Conservation (phyloP, 2,329 filamentous ascomycete genomes). For the Cordyceps javanica region DNA sequence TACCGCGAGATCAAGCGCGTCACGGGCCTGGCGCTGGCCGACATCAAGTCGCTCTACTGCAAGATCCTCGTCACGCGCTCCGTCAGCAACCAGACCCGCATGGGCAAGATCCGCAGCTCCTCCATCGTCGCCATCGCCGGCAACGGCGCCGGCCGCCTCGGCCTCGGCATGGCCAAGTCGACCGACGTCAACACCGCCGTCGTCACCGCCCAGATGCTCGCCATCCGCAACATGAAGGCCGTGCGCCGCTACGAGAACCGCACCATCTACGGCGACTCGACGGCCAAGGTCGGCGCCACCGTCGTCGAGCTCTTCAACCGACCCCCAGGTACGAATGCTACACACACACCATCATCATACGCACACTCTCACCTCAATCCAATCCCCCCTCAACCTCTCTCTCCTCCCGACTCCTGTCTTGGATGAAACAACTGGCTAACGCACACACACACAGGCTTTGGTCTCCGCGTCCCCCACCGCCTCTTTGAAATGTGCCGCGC, state of each 20-base stretch:
- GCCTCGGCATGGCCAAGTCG: constrained; percentile 85
- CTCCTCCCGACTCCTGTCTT: not conserved
- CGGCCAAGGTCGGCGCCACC: constrained; percentile 81
- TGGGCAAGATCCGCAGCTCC: constrained; percentile 79
- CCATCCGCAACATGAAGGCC: constrained; percentile 90
- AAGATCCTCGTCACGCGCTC: constrained; percentile 69
- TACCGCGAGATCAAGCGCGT: constrained; percentile 48
- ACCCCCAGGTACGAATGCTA: constrained; percentile 66
- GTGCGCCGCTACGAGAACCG: constrained; percentile 84
- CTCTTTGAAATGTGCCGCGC: constrained; percentile 93
- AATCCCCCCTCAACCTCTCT: constrained; percentile 13
- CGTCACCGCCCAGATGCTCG: constrained; percentile 69
- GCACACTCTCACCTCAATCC: not conserved
- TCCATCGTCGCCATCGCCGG: constrained; percentile 79
- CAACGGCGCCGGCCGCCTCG: constrained; percentile 78
- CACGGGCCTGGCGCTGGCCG: constrained; percentile 46
- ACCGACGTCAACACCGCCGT: constrained; percentile 62
- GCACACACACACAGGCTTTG: constrained; percentile 61
- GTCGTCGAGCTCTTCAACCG: constrained; percentile 75
- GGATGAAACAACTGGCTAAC: not conserved
- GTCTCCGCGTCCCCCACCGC: constrained; percentile 81
- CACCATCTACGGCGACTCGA: constrained; percentile 82
- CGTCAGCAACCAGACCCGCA: constrained; percentile 89
- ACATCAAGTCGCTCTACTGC: constrained; percentile 51
- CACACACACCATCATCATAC: not conserved